phyloP scores from a whole-genome alignment of 106 monocot genomes.

The Dactylorhiza incarnata region DNA sequence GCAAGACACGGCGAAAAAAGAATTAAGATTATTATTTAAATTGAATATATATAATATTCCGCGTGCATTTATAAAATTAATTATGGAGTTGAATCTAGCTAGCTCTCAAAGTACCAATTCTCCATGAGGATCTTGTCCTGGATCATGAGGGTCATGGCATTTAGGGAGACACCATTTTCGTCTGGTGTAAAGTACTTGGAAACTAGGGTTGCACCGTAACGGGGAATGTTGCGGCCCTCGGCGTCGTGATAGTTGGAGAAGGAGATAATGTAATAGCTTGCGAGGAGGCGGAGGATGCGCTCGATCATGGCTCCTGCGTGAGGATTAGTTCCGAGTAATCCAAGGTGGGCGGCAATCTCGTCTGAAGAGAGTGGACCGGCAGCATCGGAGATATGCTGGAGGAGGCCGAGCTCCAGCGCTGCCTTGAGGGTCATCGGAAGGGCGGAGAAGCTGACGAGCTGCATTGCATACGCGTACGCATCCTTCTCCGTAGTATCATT shows the following conservation, averaged over 20 bases:
- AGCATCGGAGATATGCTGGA: constrained; percentile 5
- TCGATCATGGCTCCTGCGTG: constrained; percentile 8
- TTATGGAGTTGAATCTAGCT: too few species aligned
- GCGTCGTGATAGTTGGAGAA: constrained; percentile 1
- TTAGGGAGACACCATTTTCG: constrained; percentile 12
- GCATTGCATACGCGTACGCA: constrained; percentile 9
- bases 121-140: constrained; percentile 9
- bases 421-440: constrained; percentile 22
- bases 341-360: not conserved
- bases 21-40: too few species aligned
- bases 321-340: constrained; percentile 4
- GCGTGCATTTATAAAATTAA: too few species aligned
- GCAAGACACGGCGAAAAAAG: too few species aligned
- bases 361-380: constrained; percentile 7
- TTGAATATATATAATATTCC: too few species aligned
- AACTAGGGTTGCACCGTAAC: constrained; percentile 13
- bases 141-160: not conserved
- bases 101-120: constrained; percentile 23
- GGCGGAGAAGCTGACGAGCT: not conserved
- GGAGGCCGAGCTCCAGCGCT: constrained; percentile 12
- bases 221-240: not conserved
- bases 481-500: too few species aligned
- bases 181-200: constrained; percentile 10
- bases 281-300: too few species aligned
- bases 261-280: constrained; percentile 6